Evolutionary conservation across 1,284 basidiomycete genomes (phyloP).

Genomic region (Leccinum subfulvum): DNA sequence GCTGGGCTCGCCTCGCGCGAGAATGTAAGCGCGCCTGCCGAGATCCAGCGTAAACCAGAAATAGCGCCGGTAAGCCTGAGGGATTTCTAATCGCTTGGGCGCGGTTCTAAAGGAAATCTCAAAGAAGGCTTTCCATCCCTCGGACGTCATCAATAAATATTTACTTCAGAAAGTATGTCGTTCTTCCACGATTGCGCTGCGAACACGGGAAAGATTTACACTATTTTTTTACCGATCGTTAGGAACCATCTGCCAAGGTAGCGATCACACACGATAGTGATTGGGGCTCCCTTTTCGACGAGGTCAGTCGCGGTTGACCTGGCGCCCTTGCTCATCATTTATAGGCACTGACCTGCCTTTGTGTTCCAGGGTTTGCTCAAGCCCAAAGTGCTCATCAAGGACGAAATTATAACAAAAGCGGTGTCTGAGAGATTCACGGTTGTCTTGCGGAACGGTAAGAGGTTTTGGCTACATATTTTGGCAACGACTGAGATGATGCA

Average conservation of each 20-base stretch:
- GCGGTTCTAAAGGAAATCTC: slow-evolving; percentile 4
- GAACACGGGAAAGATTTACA: background rate
- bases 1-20: background rate
- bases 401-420: slow-evolving; percentile 12
- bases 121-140: slow-evolving; percentile 26
- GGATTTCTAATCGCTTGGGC: background rate
- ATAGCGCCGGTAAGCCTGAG: slow-evolving; percentile 18
- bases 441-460: slow-evolving; percentile 14
- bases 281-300: slow-evolving; percentile 22
- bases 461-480: background rate
- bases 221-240: background rate
- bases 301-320: slow-evolving; percentile 8
- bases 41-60: slow-evolving; percentile 21
- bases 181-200: background rate
- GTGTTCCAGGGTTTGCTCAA: slow-evolving; percentile 13
- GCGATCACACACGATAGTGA: slow-evolving; percentile 26
- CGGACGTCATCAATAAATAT: slow-evolving; percentile 25
- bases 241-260: slow-evolving; percentile 27
- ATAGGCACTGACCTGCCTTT: background rate
- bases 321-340: no score
- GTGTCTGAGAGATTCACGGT: slow-evolving; percentile 17
- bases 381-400: slow-evolving; percentile 16
- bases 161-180: slow-evolving; percentile 19
- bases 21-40: slow-evolving; percentile 6
- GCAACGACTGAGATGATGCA: slow-evolving; percentile 5